Conservation (phyloP, 148 eudicot species). For the Silene conica region DNA sequence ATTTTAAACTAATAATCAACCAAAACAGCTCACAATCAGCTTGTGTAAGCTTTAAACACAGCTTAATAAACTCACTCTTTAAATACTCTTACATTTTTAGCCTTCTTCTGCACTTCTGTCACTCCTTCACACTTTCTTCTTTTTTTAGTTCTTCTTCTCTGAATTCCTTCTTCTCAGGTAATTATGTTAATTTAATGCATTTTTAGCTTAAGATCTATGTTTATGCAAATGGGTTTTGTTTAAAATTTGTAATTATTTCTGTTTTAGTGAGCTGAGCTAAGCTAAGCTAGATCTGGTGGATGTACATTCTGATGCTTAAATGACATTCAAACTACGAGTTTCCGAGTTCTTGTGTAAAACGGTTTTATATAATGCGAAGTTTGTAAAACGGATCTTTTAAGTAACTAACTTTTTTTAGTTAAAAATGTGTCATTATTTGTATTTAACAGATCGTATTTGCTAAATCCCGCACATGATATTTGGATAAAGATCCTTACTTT, state of each 20-base stretch:
- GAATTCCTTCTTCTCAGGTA: constrained; percentile 18
- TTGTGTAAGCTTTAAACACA: constrained; percentile 17
- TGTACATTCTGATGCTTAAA: not conserved
- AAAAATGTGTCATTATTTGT: too few relatives aligned
- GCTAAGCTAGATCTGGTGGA: constrained; percentile 22
- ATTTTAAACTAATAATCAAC: not conserved
- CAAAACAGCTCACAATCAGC: constrained; percentile 27
- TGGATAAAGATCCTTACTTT: not conserved
- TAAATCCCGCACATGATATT: too few relatives aligned
- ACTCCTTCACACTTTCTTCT: not conserved
- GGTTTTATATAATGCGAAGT: not conserved
- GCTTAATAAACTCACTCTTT: constrained; percentile 22
- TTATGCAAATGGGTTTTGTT: not conserved
- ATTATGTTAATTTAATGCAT: constrained; percentile 7
- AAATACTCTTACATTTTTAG: constrained; percentile 26
- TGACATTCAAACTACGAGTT: not conserved
- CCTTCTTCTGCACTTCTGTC: constrained; percentile 8
- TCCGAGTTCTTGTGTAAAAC: not conserved
- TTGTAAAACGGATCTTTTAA: not conserved
- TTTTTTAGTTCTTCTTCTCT: not conserved
- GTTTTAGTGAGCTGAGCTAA: constrained; percentile 10
- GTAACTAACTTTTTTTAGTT: too few relatives aligned
- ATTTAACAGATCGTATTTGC: too few relatives aligned
- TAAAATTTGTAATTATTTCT: not conserved
- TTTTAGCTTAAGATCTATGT: constrained; percentile 16